Conservation (phyloP, 225 moss, liverwort and hornwort species). For the Sphagnum contortum region DNA sequence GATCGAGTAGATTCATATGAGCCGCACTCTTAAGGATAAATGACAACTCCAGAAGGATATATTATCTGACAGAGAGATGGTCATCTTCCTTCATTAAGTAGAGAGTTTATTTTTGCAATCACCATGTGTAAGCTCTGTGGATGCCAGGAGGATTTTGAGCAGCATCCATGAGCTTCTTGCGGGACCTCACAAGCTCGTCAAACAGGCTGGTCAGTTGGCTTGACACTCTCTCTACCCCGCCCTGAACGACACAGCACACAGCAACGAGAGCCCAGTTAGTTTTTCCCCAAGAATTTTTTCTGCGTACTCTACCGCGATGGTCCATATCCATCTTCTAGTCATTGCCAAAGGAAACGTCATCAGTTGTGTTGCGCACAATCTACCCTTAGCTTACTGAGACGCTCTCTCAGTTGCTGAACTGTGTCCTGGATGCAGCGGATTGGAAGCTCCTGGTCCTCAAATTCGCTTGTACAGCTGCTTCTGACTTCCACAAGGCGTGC, state of each 20-base stretch:
- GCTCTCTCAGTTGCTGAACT: constrained; percentile 11
- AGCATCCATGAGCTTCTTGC: constrained; percentile 33
- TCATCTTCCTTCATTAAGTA: no score
- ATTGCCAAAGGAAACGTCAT: no score
- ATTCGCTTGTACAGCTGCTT: not conserved
- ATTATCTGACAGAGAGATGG: no score
- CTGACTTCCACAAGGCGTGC: not conserved
- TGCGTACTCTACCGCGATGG: no score
- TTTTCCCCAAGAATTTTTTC: no score
- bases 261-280: no score
- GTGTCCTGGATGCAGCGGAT: constrained; percentile 3
- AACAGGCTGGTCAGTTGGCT: constrained; percentile 34
- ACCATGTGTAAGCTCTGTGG: constrained; percentile 20
- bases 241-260: constrained; percentile 4
- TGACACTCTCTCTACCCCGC: constrained; percentile 25
- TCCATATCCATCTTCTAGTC: no score
- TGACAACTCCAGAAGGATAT: no score
- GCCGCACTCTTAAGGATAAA: no score
- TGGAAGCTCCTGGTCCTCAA: not conserved
- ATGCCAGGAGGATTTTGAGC: constrained; percentile 20
- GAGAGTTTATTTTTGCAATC: not conserved
- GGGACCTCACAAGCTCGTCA: constrained; percentile 26
- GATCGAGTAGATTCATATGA: no score
- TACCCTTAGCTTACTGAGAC: constrained; percentile 19
- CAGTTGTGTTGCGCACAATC: no score